Conservation (phyloP, 345 rosid genomes). For the Citrus unshiu region DNA sequence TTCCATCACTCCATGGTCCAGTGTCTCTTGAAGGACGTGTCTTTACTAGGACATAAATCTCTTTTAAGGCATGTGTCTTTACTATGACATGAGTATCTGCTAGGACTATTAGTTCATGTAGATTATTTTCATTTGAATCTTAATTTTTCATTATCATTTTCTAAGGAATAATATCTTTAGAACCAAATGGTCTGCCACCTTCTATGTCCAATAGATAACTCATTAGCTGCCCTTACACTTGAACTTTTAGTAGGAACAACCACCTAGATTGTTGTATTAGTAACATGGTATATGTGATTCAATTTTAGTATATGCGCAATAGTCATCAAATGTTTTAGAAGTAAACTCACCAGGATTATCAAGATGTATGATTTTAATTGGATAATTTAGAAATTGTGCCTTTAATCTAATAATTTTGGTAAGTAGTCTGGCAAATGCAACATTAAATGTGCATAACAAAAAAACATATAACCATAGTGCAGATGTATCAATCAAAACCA, state of each 20-base stretch:
- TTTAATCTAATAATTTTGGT: neutral
- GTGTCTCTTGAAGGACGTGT: too few relatives aligned
- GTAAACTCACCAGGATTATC: neutral
- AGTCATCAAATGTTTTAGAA: too few relatives aligned
- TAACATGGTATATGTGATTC: neutral
- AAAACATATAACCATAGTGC: slow-evolving; percentile 3
- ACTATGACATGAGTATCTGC: neutral
- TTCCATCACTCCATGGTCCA: too few relatives aligned
- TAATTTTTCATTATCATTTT: too few relatives aligned
- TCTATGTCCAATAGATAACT: too few relatives aligned
- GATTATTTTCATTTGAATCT: neutral
- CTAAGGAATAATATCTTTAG: neutral
- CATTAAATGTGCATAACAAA: slow-evolving; percentile 4
- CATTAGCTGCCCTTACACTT: too few relatives aligned
- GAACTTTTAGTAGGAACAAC: neutral
- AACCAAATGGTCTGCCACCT: neutral
- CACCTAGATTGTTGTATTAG: too few relatives aligned
- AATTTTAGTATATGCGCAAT: neutral
- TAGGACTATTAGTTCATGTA: neutral
- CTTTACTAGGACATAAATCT: too few relatives aligned
- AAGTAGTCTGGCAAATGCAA: neutral
- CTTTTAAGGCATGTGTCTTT: too few relatives aligned
- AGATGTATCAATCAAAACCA: neutral
- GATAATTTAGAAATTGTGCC: neutral
- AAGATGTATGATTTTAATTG: neutral